Percentiles rank a stretch among this genome's conserved stretches.
Evolutionary conservation across 83 land plant species (phyloP).

Genomic region (Diphasiastrum complanatum): DNA sequence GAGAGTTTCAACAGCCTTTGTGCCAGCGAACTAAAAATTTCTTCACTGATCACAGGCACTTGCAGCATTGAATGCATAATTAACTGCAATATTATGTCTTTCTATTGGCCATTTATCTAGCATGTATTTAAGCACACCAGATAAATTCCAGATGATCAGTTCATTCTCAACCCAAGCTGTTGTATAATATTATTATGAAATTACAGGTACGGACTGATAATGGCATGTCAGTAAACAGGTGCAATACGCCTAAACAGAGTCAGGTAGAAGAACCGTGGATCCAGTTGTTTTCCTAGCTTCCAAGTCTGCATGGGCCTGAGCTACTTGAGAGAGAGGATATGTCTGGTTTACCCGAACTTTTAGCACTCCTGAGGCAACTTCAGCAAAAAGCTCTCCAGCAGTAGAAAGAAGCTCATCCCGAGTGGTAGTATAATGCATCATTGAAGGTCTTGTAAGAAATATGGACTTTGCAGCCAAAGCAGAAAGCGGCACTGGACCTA

Average conservation of each 20-base stretch:
- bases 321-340: slow-evolving; percentile 78
- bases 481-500: slow-evolving; percentile 66
- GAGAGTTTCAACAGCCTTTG: no score
- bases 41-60: no score
- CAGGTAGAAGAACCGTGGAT: slow-evolving; percentile 67
- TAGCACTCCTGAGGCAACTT: slow-evolving; percentile 54
- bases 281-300: slow-evolving; percentile 80
- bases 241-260: slow-evolving; percentile 3
- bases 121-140: no score
- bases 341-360: slow-evolving; percentile 61
- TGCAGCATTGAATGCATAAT: no score
- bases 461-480: slow-evolving; percentile 56
- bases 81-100: no score
- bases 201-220: no score
- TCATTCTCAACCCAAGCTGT: no score
- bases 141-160: no score
- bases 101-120: no score
- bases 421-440: slow-evolving; percentile 64
- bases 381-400: slow-evolving; percentile 75
- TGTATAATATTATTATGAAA: no score
- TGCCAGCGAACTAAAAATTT: no score
- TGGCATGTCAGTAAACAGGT: no score
- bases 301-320: slow-evolving; percentile 83
- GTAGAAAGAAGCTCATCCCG: slow-evolving; percentile 77
- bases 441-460: slow-evolving; percentile 77